Base-by-base conservation (phyloP, 2,329 filamentous ascomycete genomes). In the Colletotrichum tropicicola region DNA sequence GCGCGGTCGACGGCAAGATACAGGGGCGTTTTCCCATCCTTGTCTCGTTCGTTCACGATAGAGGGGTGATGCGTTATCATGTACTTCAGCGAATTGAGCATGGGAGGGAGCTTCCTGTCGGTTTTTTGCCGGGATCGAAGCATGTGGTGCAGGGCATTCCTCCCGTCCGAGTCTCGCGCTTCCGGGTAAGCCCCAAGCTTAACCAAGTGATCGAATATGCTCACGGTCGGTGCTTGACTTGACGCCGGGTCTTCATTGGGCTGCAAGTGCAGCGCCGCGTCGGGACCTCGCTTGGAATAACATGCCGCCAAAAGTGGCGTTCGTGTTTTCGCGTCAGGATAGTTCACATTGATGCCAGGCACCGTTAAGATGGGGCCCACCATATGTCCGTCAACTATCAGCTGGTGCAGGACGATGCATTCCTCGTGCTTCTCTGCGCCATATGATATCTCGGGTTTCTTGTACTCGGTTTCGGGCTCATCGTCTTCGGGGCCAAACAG, bases 291-390 rank as follows among this genome's bases (percentile, higher is more conserved):
- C 5, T 7, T 1, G 2, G 54, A 39, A 10, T 52, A 37, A 30
- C 73, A 75, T 2, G 68, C 68, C 10, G 68, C 69, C 4, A 70
- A 71, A 6, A 76, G 68, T 4, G 74, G 52, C 15, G 72, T 75
- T 17, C 68, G 61, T 1, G 72, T 73, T 19, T 61, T 54, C 9
- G 59, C 52, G 37, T 76, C 71, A n/a, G 70, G 68, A n/a, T 64
- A 52, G 37, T 74, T 68, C 47, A 71, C 61, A 25, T 75, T 68
- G 3, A 74, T 37, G 12, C 19, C 43, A 2, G 67, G 65, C 4
- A 70, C 25, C 3, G 53, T 27, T 3, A 76, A 55, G 10, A 75
- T 68, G 0, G 28, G 27, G n/a, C 69, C 59, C 2, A 69, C 55
- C 7, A 69, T 6, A 4, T 27, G 52, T 1, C 65, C 55, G 0